A percentile compares a stretch with the other conserved stretches of the same genome.
Evolutionary conservation across 371 early-diverging fungal genomes (phyloP).

Genomic region (Neoconidiobolus thromboides): DNA sequence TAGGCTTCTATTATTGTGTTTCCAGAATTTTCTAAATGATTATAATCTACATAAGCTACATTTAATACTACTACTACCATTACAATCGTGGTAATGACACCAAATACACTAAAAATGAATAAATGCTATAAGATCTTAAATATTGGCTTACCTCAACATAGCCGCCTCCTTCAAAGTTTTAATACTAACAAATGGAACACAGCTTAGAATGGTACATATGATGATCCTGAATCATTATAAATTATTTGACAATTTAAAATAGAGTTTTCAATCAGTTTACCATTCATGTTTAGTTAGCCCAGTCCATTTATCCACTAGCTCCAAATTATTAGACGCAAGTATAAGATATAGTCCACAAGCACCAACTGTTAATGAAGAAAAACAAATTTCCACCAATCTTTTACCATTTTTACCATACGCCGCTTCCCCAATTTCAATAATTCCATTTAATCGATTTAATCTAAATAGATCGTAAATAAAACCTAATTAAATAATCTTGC

Average conservation of each 20-base stretch:
- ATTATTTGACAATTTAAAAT: background rate
- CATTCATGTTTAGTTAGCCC: background rate
- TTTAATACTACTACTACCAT: conserved; percentile 20
- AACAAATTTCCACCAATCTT: conserved; percentile 15
- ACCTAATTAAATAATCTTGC: background rate
- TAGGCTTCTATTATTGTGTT: conserved; percentile 16
- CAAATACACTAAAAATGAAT: conserved; percentile 20
- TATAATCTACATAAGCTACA: conserved; percentile 14
- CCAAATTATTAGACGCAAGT: conserved; percentile 1
- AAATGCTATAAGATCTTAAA: background rate
- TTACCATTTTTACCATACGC: conserved; percentile 44
- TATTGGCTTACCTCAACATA: conserved; percentile 17
- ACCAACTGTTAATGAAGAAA: background rate
- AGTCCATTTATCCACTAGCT: conserved; percentile 1
- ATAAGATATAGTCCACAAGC: conserved; percentile 3
- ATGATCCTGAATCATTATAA: conserved; percentile 15
- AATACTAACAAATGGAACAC: conserved; percentile 29
- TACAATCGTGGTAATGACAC: conserved; percentile 27
- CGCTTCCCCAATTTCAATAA: conserved; percentile 34
- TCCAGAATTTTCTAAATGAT: conserved; percentile 12
- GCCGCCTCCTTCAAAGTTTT: conserved; percentile 38
- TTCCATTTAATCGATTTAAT: conserved; percentile 20
- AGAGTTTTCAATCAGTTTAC: background rate
- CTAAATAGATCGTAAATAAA: background rate
- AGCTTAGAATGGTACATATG: conserved; percentile 17